Conservation (phyloP, 2,329 filamentous ascomycete genomes). For the Talaromyces sp. region DNA sequence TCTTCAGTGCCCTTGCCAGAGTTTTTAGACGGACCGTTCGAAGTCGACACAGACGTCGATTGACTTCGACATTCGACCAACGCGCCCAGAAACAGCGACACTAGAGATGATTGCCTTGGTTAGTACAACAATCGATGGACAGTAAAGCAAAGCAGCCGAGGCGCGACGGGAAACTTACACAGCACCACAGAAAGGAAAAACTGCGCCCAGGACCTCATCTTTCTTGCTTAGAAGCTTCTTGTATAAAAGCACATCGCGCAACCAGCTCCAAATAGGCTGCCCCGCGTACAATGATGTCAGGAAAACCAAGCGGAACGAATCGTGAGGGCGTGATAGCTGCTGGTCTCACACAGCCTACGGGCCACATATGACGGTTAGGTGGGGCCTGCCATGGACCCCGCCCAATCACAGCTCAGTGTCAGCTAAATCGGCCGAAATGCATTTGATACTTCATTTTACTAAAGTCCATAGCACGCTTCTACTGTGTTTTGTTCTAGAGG, state of each 20-base stretch:
- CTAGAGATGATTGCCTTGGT: conserved; percentile 15
- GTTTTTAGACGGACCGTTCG: conserved; percentile 16
- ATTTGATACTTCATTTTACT: neutral
- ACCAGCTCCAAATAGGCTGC: neutral
- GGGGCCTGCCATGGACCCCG: neutral
- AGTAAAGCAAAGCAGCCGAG: neutral
- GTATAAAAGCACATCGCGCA: conserved; percentile 7
- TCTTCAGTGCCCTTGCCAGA: conserved; percentile 12
- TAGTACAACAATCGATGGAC: neutral
- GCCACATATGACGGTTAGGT: conserved; percentile 11
- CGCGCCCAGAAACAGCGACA: conserved; percentile 27
- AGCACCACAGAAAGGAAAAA: conserved; percentile 29
- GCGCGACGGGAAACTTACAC: conserved; percentile 21
- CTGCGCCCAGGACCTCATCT: conserved; percentile 30
- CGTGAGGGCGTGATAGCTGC: neutral
- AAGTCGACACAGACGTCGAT: conserved; percentile 14
- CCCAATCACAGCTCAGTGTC: neutral
- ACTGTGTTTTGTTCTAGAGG: neutral
- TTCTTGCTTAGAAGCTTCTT: conserved; percentile 15
- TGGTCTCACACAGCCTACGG: neutral
- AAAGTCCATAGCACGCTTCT: neutral
- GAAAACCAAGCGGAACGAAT: neutral
- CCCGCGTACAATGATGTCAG: neutral
- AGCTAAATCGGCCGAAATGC: neutral
- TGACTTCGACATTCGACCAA: conserved; percentile 19